A percentile compares a stretch with the other conserved stretches of the same genome.
These are phyloP conservation scores for Sporothrix brunneoviolacea DNA, from an alignment of 2,329 filamentous ascomycete species.

Conservation along the genomic window DNA sequence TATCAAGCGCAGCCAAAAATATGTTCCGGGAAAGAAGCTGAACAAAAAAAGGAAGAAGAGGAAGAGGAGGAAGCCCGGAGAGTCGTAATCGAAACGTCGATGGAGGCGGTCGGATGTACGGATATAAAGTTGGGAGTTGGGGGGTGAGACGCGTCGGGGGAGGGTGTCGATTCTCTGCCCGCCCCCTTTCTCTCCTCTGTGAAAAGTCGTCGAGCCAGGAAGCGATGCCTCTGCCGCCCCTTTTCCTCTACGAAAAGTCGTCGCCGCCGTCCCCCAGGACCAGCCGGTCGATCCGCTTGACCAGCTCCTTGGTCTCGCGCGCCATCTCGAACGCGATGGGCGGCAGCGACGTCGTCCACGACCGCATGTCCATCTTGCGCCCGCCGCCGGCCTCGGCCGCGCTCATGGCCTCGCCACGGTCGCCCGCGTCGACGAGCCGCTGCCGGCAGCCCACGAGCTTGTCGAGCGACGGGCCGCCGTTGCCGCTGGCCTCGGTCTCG, in stretches of 20 bases:
- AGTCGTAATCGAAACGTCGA: background rate
- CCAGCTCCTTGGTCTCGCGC: constrained; percentile 70
- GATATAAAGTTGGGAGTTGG: too few species aligned
- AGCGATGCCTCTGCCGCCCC: too few species aligned
- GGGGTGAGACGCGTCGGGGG: too few species aligned
- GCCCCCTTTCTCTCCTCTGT: too few species aligned
- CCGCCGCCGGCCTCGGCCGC: constrained; percentile 41
- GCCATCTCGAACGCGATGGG: constrained; percentile 85
- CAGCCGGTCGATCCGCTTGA: constrained; percentile 28
- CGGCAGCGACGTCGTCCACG: constrained; percentile 65
- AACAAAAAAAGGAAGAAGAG: background rate
- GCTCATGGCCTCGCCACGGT: constrained; percentile 54
- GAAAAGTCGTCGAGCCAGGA: too few species aligned
- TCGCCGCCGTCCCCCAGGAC: constrained; percentile 19
- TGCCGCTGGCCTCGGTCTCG: constrained; percentile 54
- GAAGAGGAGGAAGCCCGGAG: constrained; percentile 3
- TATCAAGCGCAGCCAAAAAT: constrained; percentile 11
- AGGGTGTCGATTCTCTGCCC: too few species aligned
- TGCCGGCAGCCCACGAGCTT: constrained; percentile 58
- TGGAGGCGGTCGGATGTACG: too few species aligned
- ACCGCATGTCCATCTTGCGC: constrained; percentile 50
- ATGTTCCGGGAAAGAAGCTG: background rate
- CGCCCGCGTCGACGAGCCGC: constrained; percentile 56
- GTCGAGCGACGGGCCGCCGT: constrained; percentile 41
- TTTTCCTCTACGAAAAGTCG: constrained; percentile 22